Conservation (phyloP, 108 stramenopile genomes). For the Epithemia pelagica region DNA sequence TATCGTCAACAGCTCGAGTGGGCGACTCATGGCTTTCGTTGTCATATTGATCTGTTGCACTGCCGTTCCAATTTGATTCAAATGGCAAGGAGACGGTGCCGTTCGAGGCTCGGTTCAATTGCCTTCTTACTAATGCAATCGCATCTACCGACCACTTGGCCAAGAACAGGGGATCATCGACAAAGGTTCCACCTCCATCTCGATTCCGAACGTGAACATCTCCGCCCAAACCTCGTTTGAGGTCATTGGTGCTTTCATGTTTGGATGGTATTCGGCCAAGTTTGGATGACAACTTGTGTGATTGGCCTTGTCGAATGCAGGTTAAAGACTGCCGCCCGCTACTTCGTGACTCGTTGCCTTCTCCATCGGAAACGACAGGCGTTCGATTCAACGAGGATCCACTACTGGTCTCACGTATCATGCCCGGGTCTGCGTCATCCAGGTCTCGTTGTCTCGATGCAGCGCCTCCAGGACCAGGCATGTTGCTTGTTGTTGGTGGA, state of each 20-base stretch:
- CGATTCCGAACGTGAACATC: conserved; percentile 32
- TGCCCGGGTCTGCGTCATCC: not conserved
- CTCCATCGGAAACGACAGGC: not conserved
- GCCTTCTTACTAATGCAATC: conserved; percentile 56
- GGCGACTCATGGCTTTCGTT: not conserved
- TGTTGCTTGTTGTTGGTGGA: not conserved
- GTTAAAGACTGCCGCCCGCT: not conserved
- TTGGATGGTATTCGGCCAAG: not conserved
- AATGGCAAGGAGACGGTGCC: conserved; percentile 49
- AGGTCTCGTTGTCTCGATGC: not conserved
- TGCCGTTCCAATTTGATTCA: conserved; percentile 44
- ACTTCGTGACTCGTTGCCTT: not conserved
- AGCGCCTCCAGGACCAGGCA: not conserved
- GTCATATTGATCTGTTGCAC: not conserved
- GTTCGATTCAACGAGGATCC: not conserved
- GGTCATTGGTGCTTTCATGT: not conserved
- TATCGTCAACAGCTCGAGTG: conserved; percentile 5
- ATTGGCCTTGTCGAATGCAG: not conserved
- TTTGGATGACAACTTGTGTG: not conserved
- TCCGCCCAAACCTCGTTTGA: not conserved
- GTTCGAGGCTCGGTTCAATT: conserved; percentile 57
- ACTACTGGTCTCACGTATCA: not conserved
- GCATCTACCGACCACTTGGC: conserved; percentile 84
- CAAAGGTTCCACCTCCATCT: conserved; percentile 50
- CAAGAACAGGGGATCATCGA: conserved; percentile 52